Conservation (phyloP, 306 rosid genomes). For the Citrullus mucosospermus region DNA sequence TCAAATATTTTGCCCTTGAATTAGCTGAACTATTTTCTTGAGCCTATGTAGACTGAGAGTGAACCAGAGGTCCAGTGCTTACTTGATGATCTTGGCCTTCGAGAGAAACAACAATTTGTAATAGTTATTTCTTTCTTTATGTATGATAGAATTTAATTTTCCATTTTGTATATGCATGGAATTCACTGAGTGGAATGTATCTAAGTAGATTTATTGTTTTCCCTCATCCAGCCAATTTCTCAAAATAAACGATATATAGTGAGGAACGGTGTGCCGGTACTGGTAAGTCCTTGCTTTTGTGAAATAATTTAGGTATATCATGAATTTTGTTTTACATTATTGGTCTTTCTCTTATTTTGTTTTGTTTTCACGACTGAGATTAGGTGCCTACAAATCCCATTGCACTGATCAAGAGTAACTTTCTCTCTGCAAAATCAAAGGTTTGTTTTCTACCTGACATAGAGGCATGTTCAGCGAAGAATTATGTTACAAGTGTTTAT, state of each 20-base stretch:
- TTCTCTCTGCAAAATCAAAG: slow-evolving; percentile 81
- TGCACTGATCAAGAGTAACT: slow-evolving; percentile 51
- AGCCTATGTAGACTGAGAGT: slow-evolving; percentile 50
- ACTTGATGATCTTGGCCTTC: slow-evolving; percentile 66
- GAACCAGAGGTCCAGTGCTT: slow-evolving; percentile 61
- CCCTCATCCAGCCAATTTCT: slow-evolving; percentile 59
- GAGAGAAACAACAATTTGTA: slow-evolving; percentile 85
- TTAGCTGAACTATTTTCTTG: slow-evolving; percentile 9
- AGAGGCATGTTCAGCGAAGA: background rate
- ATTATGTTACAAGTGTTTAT: background rate
- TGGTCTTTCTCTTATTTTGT: background rate
- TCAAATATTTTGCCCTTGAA: background rate
- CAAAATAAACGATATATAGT: slow-evolving; percentile 85
- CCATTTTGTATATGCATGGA: background rate
- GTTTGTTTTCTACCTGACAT: slow-evolving; percentile 29
- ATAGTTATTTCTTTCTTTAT: slow-evolving; percentile 15
- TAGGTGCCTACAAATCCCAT: slow-evolving; percentile 78
- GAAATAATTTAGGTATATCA: background rate
- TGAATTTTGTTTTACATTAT: background rate
- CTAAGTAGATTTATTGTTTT: slow-evolving; percentile 7
- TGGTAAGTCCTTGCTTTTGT: slow-evolving; percentile 45
- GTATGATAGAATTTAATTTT: slow-evolving; percentile 5
- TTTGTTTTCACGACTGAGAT: slow-evolving; percentile 10
- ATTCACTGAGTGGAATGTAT: background rate
- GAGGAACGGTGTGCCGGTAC: slow-evolving; percentile 61